Base-by-base conservation (phyloP, 2,329 filamentous ascomycete genomes). In the Fusarium torulosum region DNA sequence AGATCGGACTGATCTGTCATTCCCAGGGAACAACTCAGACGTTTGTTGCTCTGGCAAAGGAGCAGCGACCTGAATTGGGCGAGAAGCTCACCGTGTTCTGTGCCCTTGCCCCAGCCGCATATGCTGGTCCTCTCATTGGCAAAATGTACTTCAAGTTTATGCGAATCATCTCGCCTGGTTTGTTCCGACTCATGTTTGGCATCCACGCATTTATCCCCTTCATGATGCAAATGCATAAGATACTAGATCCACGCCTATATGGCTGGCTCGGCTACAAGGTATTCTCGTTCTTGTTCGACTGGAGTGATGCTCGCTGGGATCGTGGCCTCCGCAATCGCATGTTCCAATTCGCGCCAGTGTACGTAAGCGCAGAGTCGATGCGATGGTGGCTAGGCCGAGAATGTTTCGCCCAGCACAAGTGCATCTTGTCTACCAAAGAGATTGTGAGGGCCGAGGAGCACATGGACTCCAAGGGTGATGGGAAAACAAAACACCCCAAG, bases 71-170 rank as follows among this genome's bases (percentile, higher is more conserved):
- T 0, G 93, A 95, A 3, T 82, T 97, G 7, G 93, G 93, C 10
- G 86, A 91, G 49, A 92, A 90, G 72, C 87, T 97, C 46, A 94
- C 90, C 1, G 92, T 97, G 0, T 97, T 97, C 75, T 97, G 95
- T 75, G 94, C 92, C 0, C 85, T 98, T 3, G 94, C 95, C 0
- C 95, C 95, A 1, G 95, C 95, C 1, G 94, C 91, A 0, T 97
- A 97, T 71, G 93, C 94, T 0, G 95, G 95, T 0, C 91, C 93
- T 0, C 79, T 97, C 20, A 92, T 97, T 52, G 89, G 90, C 49
- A 94, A 94, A 76, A 89, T 92, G 77, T 96, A 96, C 78, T 95
- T 97, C 82, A 94, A 93, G 71, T 95, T 97, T 79, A 95, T 97
- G 91, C 87, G 89, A 17, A 81, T 91, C 50, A 91, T 97, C 51